Conservation (phyloP, 768 basidiomycete genomes). For the Cystofilobasidium capitatum region DNA sequence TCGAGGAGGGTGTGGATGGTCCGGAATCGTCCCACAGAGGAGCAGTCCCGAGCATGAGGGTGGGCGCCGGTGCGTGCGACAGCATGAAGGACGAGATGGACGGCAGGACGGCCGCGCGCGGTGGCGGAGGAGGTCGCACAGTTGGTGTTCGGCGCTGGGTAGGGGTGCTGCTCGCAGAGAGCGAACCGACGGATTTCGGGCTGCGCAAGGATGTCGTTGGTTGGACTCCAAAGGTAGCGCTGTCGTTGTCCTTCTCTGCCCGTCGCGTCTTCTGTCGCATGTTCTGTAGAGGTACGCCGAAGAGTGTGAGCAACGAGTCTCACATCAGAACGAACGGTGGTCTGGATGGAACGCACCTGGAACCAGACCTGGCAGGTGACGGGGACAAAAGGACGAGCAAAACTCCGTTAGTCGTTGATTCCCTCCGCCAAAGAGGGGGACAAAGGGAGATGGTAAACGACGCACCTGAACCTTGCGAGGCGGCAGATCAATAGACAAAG, state of each 20-base stretch:
- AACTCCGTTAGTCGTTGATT: too few relatives aligned
- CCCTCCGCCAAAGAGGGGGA: not conserved
- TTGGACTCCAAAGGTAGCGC: not conserved
- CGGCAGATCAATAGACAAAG: not conserved
- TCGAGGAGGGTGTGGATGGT: not conserved
- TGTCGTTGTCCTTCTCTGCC: not conserved
- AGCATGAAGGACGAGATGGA: conserved; percentile 5
- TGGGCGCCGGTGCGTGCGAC: not conserved
- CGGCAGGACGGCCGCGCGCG: not conserved
- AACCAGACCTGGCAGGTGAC: not conserved
- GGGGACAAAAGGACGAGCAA: not conserved
- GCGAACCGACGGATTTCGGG: not conserved
- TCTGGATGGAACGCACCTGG: not conserved
- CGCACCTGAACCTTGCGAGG: conserved; percentile 6
- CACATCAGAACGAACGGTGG: not conserved
- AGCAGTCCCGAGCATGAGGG: not conserved
- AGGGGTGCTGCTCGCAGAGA: not conserved
- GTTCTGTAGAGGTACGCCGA: not conserved
- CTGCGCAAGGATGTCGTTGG: not conserved
- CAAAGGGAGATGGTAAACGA: not conserved
- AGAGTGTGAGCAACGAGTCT: not conserved
- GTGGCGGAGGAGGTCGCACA: not conserved
- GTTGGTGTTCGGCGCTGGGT: not conserved
- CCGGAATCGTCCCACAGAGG: not conserved
- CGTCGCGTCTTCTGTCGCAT: not conserved